Percentiles rank a stretch among this genome's conserved stretches.
phyloP scores from a whole-genome alignment of 371 early-diverging fungal genomes.

The Dipsacomyces acuminosporus region DNA sequence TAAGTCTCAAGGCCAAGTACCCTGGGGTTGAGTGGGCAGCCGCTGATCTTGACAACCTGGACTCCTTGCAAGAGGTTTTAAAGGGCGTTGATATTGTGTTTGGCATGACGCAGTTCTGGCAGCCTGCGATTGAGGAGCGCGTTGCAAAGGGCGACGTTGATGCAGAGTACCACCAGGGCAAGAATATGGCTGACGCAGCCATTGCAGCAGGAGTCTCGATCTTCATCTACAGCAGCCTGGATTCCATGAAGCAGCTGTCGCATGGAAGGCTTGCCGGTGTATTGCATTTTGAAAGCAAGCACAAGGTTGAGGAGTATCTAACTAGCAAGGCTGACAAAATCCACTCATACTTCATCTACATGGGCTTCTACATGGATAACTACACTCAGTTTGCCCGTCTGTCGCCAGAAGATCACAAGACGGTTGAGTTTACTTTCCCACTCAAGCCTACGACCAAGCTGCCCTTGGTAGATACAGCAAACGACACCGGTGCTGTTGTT shows the following conservation, averaged over 20 bases:
- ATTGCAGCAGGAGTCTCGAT: constrained; percentile 14
- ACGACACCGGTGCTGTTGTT: constrained; percentile 25
- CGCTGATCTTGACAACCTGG: constrained; percentile 9
- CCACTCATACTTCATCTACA: constrained; percentile 8
- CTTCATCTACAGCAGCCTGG: constrained; percentile 18
- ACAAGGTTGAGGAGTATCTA: constrained; percentile 25
- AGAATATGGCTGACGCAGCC: constrained; percentile 29
- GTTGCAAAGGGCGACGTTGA: constrained; percentile 1
- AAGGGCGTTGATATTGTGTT: constrained; percentile 22
- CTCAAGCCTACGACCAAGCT: constrained; percentile 11
- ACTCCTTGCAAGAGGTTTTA: constrained; percentile 11
- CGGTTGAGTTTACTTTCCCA: constrained; percentile 18
- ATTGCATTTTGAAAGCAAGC: constrained; percentile 23
- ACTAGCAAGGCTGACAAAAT: constrained; percentile 12
- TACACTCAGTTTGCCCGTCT: constrained; percentile 8
- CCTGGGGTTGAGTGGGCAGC: constrained; percentile 16
- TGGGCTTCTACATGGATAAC: constrained; percentile 42
- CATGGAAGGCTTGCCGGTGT: constrained; percentile 21
- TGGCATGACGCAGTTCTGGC: constrained; percentile 17
- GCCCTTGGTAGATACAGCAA: constrained; percentile 22
- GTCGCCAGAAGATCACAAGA: constrained; percentile 6
- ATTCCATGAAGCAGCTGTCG: constrained; percentile 13
- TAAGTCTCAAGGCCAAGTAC: constrained; percentile 9
- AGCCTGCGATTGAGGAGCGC: neutral
- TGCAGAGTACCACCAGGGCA: constrained; percentile 28